Base-by-base conservation (phyloP, 2,329 filamentous ascomycete species). In the Fusarium coicis region DNA sequence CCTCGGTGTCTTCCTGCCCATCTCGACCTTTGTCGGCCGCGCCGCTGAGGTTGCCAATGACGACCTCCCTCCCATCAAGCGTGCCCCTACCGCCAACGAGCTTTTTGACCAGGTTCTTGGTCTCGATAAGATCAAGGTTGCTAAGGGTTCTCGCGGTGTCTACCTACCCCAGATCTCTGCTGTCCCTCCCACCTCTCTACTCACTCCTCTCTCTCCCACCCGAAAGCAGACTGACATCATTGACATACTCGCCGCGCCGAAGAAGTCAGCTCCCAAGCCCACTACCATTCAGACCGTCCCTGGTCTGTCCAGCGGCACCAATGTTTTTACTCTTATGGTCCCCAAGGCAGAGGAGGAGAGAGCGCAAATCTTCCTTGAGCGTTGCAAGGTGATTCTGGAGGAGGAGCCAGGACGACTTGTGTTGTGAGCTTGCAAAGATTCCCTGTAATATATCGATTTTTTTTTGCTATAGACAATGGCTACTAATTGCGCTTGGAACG, bases 81-180 rank as follows among this genome's bases (percentile, higher is more conserved):
- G 88, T 50, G 70, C 77, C 47, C 92, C 92, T 19, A 91, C 93
- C 2, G 86, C 92, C 40, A 90, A 95, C 79, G 94, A 97, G 80
- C 89, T 99, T 18, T 98, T 98, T 84, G 91, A 98, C 80, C 91
- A 96, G 77, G 87, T 98, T 19, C 88, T 99, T 12, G 96, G 95
- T 15, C 84, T 95, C 26, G 84, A 88, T 79, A 80, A 82, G 74
- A 56, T 82, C 70, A 81, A 81, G 77, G 76, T 75, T 14, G 83
- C 88, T 74, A 85, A 88, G 65, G 86, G 83, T 52, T 86, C 89
- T 79, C 81, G 90, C 81, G 84, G 95, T 85, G 73, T 86, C 84
- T 88, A 97, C 88, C 80, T 89, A 15, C 95, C 95, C 4, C 90
- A 94, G 78, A 90, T 97, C 75, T 84, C 86, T 14, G 87, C 87